Percentiles rank a stretch among this genome's conserved stretches.
Evolutionary conservation across 345 rosid genomes (phyloP).

Genomic region (Anacardium occidentale): DNA sequence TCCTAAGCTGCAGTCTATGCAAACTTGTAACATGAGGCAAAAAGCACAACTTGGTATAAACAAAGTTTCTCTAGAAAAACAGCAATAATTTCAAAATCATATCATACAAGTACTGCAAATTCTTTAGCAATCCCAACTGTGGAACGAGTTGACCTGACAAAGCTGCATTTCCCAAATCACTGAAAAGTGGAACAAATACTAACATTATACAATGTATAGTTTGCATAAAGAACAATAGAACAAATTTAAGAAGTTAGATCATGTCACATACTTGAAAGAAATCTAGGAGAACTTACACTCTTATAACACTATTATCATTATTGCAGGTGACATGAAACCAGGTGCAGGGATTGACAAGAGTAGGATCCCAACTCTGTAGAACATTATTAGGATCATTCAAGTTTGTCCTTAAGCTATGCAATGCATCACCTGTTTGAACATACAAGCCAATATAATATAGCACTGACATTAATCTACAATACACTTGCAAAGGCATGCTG

Average conservation of each 20-base stretch:
- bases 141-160: conserved; percentile 94
- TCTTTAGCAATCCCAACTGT: conserved; percentile 87
- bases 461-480: background rate
- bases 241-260: background rate
- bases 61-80: background rate
- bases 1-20: background rate
- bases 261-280: conserved; percentile 4
- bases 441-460: conserved; percentile 13
- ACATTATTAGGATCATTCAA: conserved; percentile 86
- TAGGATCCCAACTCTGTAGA: conserved; percentile 98
- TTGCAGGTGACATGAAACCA: conserved; percentile 98
- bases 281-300: conserved; percentile 60
- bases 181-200: conserved; percentile 27
- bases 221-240: conserved; percentile 7
- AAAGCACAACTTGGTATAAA: background rate
- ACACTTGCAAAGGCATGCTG: background rate
- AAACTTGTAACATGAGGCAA: background rate
- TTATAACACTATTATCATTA: conserved; percentile 88
- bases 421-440: conserved; percentile 80
- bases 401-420: conserved; percentile 75
- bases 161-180: conserved; percentile 96
- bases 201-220: background rate
- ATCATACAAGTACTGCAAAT: conserved; percentile 87
- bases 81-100: conserved; percentile 7
- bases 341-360: conserved; percentile 95